Conservation (phyloP, 2,329 filamentous ascomycete genomes). For the Scytalidium sp. region DNA sequence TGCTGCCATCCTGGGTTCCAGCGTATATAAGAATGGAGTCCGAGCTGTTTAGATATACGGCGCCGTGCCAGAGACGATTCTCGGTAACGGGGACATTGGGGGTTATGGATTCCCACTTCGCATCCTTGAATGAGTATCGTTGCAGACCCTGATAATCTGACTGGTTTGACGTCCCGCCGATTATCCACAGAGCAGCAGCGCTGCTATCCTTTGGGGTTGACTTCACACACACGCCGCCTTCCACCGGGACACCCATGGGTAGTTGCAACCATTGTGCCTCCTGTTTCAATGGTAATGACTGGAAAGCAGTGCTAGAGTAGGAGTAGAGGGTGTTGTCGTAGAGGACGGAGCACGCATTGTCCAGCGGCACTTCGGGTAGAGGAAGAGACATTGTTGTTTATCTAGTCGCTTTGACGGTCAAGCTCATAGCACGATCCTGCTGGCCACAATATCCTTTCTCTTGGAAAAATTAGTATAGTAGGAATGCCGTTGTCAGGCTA, state of each 20-base stretch:
- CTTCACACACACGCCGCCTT: slow-evolving; percentile 74
- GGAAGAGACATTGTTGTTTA: slow-evolving; percentile 46
- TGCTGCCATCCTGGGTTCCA: slow-evolving; percentile 62
- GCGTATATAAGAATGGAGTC: slow-evolving; percentile 78
- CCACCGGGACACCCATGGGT: slow-evolving; percentile 64
- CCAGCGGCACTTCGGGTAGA: slow-evolving; percentile 64
- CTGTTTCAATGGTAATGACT: slow-evolving; percentile 65
- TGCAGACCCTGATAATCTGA: slow-evolving; percentile 72
- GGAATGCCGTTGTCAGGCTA: slow-evolving; percentile 9
- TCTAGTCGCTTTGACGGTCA: slow-evolving; percentile 10
- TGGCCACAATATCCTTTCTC: slow-evolving; percentile 11
- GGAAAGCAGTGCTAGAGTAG: slow-evolving; percentile 72
- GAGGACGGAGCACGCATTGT: slow-evolving; percentile 78
- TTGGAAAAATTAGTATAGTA: too few species aligned
- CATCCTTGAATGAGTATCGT: slow-evolving; percentile 54
- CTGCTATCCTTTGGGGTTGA: slow-evolving; percentile 56
- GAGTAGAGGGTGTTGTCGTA: slow-evolving; percentile 81
- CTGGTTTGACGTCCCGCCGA: slow-evolving; percentile 65
- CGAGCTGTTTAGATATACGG: slow-evolving; percentile 67
- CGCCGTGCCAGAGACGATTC: slow-evolving; percentile 72
- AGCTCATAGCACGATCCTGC: slow-evolving; percentile 8
- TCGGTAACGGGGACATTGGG: slow-evolving; percentile 37
- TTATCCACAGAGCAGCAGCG: slow-evolving; percentile 67
- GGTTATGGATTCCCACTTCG: slow-evolving; percentile 56
- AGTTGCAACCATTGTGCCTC: slow-evolving; percentile 71